These are phyloP conservation scores for Chionographis japonica DNA, from an alignment of 106 monocot genomes.

Conservation along the genomic window DNA sequence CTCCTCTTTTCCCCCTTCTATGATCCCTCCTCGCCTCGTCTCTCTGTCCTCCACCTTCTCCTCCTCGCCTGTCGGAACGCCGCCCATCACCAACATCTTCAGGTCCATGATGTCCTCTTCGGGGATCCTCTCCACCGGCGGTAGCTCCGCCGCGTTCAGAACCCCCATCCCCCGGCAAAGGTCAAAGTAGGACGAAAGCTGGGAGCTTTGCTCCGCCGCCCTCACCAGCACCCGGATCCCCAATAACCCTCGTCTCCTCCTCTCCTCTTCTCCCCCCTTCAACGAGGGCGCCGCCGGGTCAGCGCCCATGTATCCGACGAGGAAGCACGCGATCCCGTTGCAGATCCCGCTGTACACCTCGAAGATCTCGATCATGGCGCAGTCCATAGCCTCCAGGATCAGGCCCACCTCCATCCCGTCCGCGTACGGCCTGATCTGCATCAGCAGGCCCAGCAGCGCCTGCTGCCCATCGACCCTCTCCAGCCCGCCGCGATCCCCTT, in stretches of 20 bases:
- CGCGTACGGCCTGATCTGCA: constrained; percentile 67
- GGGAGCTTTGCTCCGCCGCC: constrained; percentile 45
- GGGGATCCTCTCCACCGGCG: constrained; percentile 46
- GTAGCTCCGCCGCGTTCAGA: constrained; percentile 47
- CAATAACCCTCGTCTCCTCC: constrained; percentile 9
- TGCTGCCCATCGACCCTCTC: constrained; percentile 31
- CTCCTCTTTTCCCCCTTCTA: constrained; percentile 1
- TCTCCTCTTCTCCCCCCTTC: background rate
- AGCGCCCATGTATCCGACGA: constrained; percentile 27
- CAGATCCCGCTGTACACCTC: constrained; percentile 71
- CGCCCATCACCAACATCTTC: constrained; percentile 28
- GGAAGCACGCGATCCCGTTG: constrained; percentile 45
- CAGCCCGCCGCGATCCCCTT: background rate
- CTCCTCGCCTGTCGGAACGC: background rate
- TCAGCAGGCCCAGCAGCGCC: constrained; percentile 53
- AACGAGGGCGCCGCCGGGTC: background rate
- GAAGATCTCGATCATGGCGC: constrained; percentile 73
- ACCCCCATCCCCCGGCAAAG: constrained; percentile 61
- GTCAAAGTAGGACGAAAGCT: constrained; percentile 50
- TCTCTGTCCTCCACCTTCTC: background rate
- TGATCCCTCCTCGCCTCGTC: background rate
- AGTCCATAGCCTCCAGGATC: constrained; percentile 76
- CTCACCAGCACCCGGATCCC: constrained; percentile 53
- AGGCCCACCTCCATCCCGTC: constrained; percentile 55
- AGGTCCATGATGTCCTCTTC: constrained; percentile 73